These are phyloP conservation scores for Carex kokanica DNA, from an alignment of 176 grass and related monocot genomes.

Conservation along the genomic window DNA sequence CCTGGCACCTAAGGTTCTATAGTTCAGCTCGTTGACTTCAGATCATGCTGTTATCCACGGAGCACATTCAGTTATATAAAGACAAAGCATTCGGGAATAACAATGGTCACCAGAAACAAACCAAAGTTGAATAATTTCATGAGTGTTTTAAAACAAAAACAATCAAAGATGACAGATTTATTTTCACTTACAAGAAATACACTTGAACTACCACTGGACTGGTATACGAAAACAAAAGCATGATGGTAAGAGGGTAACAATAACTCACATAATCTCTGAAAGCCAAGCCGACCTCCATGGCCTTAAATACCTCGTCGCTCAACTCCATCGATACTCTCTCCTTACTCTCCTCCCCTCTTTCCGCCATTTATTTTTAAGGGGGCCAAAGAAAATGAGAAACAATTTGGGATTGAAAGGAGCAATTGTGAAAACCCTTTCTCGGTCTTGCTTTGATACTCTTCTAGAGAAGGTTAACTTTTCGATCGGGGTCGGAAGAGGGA, in stretches of 20 bases:
- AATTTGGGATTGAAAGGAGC: not conserved
- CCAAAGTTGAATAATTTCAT: not conserved
- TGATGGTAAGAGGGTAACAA: not conserved
- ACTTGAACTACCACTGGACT: not conserved
- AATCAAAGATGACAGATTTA: not conserved
- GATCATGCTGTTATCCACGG: not conserved
- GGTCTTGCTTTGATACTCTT: not conserved
- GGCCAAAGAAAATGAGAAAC: not conserved
- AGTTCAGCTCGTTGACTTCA: not conserved
- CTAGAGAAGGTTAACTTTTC: not conserved
- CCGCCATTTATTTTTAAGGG: not conserved
- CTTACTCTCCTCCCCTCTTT: slow-evolving; percentile 30
- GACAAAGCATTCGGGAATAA: not conserved
- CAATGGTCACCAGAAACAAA: not conserved
- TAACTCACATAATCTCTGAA: slow-evolving; percentile 82
- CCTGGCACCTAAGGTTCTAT: not conserved
- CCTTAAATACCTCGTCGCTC: slow-evolving; percentile 86
- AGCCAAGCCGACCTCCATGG: slow-evolving; percentile 97
- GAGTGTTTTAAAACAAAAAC: not conserved
- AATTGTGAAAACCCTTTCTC: not conserved
- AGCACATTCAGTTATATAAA: not conserved
- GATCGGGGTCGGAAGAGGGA: not conserved
- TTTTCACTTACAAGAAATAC: not conserved
- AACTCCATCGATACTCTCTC: slow-evolving; percentile 71
- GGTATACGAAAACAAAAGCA: too few relatives aligned